Conservation (phyloP, 78 protist species). For the Protostelium mycophagum region DNA sequence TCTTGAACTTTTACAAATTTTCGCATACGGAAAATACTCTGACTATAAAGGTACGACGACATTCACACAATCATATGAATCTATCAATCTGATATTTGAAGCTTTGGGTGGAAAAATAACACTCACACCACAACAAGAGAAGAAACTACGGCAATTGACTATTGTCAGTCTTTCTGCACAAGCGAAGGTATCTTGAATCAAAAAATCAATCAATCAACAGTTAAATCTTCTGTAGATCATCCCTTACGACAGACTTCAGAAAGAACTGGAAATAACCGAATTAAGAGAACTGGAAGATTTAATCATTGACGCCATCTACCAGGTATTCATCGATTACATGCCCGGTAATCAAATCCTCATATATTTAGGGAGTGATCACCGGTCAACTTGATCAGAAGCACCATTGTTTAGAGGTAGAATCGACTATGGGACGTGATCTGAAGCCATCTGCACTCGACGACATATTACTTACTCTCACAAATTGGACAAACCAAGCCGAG, state of each 20-base stretch:
- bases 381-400: conserved; percentile 61
- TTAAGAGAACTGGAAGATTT: conserved; percentile 62
- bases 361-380: conserved; percentile 26
- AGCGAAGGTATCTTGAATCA: conserved; percentile 18
- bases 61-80: conserved; percentile 21
- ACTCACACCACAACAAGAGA: conserved; percentile 36
- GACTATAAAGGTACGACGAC: not conserved
- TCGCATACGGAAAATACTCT: not conserved
- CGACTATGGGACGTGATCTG: conserved; percentile 60
- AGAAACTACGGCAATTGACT: conserved; percentile 46
- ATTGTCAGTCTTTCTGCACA: conserved; percentile 50
- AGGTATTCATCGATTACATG: not conserved
- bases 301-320: conserved; percentile 55
- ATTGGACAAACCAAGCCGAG: conserved; percentile 19
- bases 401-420: conserved; percentile 54
- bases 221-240: conserved; percentile 8
- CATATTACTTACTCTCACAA: conserved; percentile 16
- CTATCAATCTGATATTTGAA: too few relatives aligned
- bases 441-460: conserved; percentile 12
- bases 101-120: too few relatives aligned
- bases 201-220: not conserved
- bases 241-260: conserved; percentile 28
- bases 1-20: not conserved
- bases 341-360: not conserved
- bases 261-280: conserved; percentile 30